These are phyloP conservation scores for Chaetoceros muelleri DNA, from an alignment of 108 stramenopile species.

Conservation along the genomic window DNA sequence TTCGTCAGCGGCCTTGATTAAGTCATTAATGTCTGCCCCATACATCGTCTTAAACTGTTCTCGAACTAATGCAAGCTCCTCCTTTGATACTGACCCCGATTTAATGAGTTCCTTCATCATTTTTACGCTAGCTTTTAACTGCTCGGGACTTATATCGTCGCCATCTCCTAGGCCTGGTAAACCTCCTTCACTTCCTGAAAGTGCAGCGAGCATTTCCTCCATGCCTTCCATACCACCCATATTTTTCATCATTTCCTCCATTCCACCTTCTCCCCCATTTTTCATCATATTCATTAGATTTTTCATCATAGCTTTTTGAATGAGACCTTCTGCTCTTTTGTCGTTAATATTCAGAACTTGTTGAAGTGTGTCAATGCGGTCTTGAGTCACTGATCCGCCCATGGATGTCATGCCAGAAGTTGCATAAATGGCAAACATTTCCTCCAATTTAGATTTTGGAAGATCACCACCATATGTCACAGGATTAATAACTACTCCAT, in stretches of 20 bases:
- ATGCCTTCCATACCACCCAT: constrained; percentile 65
- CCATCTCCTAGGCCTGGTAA: constrained; percentile 20
- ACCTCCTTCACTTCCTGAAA: constrained; percentile 45
- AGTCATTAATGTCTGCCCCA: constrained; percentile 64
- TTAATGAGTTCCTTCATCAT: constrained; percentile 66
- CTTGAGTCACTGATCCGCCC: constrained; percentile 17
- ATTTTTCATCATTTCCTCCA: constrained; percentile 15
- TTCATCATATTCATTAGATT: constrained; percentile 83
- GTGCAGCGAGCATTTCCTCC: constrained; percentile 72
- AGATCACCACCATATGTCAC: constrained; percentile 75
- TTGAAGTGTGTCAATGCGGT: constrained; percentile 60
- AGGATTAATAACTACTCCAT: constrained; percentile 62
- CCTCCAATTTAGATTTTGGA: constrained; percentile 64
- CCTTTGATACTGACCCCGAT: constrained; percentile 43
- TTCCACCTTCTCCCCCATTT: constrained; percentile 29
- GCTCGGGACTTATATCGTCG: constrained; percentile 48
- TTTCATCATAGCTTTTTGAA: constrained; percentile 81
- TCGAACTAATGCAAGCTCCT: constrained; percentile 55
- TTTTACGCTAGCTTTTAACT: constrained; percentile 54
- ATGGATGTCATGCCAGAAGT: constrained; percentile 52
- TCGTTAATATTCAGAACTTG: constrained; percentile 66
- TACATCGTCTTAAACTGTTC: constrained; percentile 64
- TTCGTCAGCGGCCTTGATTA: constrained; percentile 52
- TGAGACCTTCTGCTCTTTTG: constrained; percentile 72
- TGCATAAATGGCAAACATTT: constrained; percentile 71